Evolutionary conservation across 345 rosid species (phyloP).

Genomic region (Mercurialis annua): DNA sequence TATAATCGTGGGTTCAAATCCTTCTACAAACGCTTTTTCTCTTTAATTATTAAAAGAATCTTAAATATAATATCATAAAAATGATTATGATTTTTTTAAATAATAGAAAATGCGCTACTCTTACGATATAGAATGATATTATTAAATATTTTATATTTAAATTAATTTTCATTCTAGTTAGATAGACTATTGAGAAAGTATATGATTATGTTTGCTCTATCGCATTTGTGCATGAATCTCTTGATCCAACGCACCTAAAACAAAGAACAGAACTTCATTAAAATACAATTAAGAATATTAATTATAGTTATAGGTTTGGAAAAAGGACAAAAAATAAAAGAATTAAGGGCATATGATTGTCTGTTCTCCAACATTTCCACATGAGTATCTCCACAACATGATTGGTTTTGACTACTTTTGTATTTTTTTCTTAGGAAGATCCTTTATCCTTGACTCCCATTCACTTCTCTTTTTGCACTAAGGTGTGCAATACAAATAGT

Average conservation of each 20-base stretch:
- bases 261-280: conserved; percentile 28
- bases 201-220: conserved; percentile 27
- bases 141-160: too few relatives aligned
- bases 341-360: conserved; percentile 37
- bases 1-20: too few relatives aligned
- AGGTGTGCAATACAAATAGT: conserved; percentile 26
- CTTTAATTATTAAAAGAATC: conserved; percentile 16
- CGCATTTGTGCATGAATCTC: conserved; percentile 42
- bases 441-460: conserved; percentile 41
- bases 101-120: too few relatives aligned
- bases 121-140: too few relatives aligned
- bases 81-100: too few relatives aligned
- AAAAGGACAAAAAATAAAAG: conserved; percentile 4
- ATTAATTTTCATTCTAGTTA: too few relatives aligned
- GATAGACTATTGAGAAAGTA: too few relatives aligned
- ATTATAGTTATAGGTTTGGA: conserved; percentile 10
- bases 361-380: conserved; percentile 57
- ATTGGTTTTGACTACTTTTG: conserved; percentile 87
- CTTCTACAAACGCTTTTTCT: too few relatives aligned
- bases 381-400: conserved; percentile 64
- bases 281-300: conserved; percentile 14
- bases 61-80: too few relatives aligned
- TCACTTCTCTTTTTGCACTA: conserved; percentile 20
- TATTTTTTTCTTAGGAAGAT: conserved; percentile 31
- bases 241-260: conserved; percentile 44